phyloP scores from a whole-genome alignment of 2,329 filamentous ascomycete genomes.

The Arthrobotrys musiformis region DNA sequence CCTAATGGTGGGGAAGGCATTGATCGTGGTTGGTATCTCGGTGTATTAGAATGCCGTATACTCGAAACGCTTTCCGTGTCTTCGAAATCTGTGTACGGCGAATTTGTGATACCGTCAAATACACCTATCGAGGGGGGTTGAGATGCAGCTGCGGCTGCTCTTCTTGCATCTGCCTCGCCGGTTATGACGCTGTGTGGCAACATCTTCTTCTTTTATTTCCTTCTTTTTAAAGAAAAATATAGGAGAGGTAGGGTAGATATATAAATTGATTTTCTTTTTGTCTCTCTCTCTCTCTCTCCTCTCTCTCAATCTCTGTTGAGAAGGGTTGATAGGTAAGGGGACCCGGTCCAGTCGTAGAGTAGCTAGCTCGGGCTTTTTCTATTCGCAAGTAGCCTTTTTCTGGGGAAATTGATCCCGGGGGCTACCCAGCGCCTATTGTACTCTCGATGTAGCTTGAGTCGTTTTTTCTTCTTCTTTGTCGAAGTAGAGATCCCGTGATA shows the following conservation, averaged over 20 bases:
- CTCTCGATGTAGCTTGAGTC: constrained; percentile 7
- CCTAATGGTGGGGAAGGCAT: constrained; percentile 51
- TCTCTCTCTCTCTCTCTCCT: not conserved
- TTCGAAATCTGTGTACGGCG: constrained; percentile 39
- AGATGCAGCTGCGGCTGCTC: constrained; percentile 28
- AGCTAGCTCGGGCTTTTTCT: constrained; percentile 1
- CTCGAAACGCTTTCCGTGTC: constrained; percentile 33
- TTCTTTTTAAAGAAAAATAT: not conserved
- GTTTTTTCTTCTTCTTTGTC: not conserved
- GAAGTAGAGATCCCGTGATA: constrained; percentile 7
- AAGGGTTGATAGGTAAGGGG: constrained; percentile 6
- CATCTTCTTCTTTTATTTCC: too few relatives aligned
- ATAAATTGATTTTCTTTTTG: not conserved
- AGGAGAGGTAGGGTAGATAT: not conserved
- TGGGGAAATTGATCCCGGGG: constrained; percentile 24
- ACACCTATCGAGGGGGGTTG: constrained; percentile 39
- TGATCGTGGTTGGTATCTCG: constrained; percentile 51
- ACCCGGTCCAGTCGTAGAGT: constrained; percentile 19
- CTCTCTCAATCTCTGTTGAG: not conserved
- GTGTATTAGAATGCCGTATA: constrained; percentile 31
- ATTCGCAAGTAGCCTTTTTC: constrained; percentile 10
- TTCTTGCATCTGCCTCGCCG: constrained; percentile 51
- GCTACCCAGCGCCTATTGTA: constrained; percentile 42
- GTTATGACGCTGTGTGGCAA: constrained; percentile 47
- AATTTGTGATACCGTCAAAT: constrained; percentile 45